phyloP scores from a whole-genome alignment of 495 filamentous ascomycete genomes.

The Cercophora scortea region DNA sequence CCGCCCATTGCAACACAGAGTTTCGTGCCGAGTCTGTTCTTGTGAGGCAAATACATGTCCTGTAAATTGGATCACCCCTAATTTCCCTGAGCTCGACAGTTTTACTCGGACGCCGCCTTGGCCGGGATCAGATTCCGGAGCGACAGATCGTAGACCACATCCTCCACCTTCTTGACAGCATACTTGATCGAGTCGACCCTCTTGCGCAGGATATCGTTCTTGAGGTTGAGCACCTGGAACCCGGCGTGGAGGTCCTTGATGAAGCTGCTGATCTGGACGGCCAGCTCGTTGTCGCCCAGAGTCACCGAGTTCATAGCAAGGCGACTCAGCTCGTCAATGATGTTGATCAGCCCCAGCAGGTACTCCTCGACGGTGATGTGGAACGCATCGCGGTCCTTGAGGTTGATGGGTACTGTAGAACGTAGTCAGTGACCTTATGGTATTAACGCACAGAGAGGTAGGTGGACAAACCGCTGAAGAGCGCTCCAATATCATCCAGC shows the following conservation, averaged over 20 bases:
- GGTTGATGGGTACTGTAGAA: slow-evolving; percentile 77
- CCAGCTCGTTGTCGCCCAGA: slow-evolving; percentile 75
- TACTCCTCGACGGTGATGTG: slow-evolving; percentile 97
- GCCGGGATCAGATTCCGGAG: slow-evolving; percentile 72
- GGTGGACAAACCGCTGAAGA: slow-evolving; percentile 55
- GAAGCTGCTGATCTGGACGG: slow-evolving; percentile 79
- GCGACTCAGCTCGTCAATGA: slow-evolving; percentile 85
- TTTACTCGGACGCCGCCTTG: slow-evolving; percentile 14
- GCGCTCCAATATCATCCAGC: slow-evolving; percentile 76
- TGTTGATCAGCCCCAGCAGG: slow-evolving; percentile 71
- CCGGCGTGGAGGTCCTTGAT: slow-evolving; percentile 93
- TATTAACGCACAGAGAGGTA: neutral
- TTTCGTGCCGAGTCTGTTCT: neutral
- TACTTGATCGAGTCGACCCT: slow-evolving; percentile 94
- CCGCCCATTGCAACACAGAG: neutral
- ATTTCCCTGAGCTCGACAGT: neutral
- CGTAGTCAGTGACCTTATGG: neutral
- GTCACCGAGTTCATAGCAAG: slow-evolving; percentile 96
- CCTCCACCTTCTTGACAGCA: slow-evolving; percentile 94
- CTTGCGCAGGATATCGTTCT: slow-evolving; percentile 86
- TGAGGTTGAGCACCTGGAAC: slow-evolving; percentile 93
- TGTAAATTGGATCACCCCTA: neutral
- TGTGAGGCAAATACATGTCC: no score
- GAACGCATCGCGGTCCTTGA: slow-evolving; percentile 84
- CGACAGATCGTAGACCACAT: slow-evolving; percentile 92